Conservation (phyloP, 1,139 yeast species). For the Saccharomycopsis phalli region DNA sequence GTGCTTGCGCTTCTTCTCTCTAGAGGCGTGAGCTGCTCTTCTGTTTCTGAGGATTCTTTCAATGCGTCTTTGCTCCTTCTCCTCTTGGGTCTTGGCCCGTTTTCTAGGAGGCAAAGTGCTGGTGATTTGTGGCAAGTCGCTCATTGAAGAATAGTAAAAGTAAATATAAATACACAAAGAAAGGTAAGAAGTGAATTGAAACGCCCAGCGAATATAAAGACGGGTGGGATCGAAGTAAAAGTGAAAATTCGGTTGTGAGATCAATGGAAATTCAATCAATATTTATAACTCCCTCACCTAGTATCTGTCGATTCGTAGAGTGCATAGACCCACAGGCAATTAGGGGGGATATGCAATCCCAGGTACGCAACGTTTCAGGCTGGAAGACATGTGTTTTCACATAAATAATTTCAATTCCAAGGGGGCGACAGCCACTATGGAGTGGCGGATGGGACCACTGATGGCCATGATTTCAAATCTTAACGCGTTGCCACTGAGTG, state of each 20-base stretch:
- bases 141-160: slow-evolving; percentile 8
- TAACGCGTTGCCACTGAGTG: too few relatives aligned
- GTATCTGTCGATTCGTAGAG: slow-evolving; percentile 1
- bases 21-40: slow-evolving; percentile 94
- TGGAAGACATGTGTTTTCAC: not conserved
- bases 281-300: not conserved
- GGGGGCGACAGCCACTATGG: not conserved
- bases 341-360: slow-evolving; percentile 3
- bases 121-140: slow-evolving; percentile 19
- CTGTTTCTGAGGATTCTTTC: slow-evolving; percentile 91
- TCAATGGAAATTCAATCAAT: not conserved
- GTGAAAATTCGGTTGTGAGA: not conserved
- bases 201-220: not conserved
- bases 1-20: slow-evolving; percentile 93
- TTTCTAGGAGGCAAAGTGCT: slow-evolving; percentile 81
- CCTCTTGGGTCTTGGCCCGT: slow-evolving; percentile 93
- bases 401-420: not conserved
- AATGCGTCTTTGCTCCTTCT: slow-evolving; percentile 90
- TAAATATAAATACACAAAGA: slow-evolving; percentile 3
- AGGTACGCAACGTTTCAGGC: slow-evolving; percentile 5
- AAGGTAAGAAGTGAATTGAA: not conserved
- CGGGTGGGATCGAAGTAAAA: not conserved
- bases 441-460: too few relatives aligned
- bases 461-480: too few relatives aligned
- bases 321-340: slow-evolving; percentile 4